Evolutionary conservation across 495 filamentous ascomycete species (phyloP).

Genomic region (Parathielavia hyrcaniae): DNA sequence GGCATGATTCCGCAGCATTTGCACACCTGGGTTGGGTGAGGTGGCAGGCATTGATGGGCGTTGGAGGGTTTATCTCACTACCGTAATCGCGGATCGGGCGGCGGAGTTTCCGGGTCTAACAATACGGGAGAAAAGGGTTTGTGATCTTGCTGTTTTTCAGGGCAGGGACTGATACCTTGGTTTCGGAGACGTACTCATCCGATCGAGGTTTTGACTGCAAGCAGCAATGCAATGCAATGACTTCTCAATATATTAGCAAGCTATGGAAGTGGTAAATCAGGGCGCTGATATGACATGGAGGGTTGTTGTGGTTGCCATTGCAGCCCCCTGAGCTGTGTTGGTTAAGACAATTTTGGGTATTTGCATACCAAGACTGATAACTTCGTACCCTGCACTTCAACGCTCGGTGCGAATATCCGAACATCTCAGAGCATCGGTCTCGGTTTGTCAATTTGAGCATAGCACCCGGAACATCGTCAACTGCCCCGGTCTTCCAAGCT

Average conservation of each 20-base stretch:
- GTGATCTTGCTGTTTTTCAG: background rate
- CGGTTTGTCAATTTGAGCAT: background rate
- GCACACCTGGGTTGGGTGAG: background rate
- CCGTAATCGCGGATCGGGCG: background rate
- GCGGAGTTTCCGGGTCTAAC: background rate
- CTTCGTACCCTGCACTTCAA: background rate
- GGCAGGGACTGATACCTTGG: background rate
- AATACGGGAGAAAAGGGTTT: background rate
- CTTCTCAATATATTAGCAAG: background rate
- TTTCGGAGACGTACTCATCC: background rate
- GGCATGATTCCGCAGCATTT: conserved; percentile 1
- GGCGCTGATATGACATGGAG: background rate
- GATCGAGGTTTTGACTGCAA: background rate
- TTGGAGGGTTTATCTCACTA: background rate
- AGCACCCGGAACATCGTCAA: background rate
- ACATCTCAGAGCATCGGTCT: background rate
- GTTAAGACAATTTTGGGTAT: background rate
- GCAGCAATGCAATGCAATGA: conserved; percentile 1
- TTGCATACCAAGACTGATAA: background rate
- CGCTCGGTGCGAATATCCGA: background rate
- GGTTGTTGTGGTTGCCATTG: background rate
- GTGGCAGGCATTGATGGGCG: conserved; percentile 2
- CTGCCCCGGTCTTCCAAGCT: background rate
- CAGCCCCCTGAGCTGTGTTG: background rate
- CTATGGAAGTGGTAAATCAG: too few relatives aligned